Conservation (phyloP, 257 asterid species). For the Fraxinus cuspidata region DNA sequence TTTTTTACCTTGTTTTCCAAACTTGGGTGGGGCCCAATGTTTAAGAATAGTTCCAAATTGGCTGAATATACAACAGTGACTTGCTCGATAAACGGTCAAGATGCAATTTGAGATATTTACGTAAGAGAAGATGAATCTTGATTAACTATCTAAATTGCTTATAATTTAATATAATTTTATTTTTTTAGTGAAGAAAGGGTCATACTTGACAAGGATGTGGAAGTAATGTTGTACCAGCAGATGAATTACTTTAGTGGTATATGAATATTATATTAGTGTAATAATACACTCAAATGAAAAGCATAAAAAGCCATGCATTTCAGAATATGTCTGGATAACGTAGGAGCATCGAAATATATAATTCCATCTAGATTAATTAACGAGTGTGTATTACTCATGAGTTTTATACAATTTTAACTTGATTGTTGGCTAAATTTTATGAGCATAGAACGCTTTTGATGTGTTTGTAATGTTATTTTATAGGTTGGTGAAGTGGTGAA, state of each 20-base stretch:
- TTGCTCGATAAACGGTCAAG: not conserved
- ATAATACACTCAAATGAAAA: not conserved
- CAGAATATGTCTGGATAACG: too few relatives aligned
- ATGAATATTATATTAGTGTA: not conserved
- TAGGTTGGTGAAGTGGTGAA: too few relatives aligned
- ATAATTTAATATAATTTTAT: not conserved
- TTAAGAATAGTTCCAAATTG: not conserved
- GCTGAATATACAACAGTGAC: not conserved
- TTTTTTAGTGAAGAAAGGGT: not conserved
- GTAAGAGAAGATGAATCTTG: not conserved
- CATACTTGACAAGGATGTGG: not conserved
- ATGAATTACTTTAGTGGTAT: not conserved
- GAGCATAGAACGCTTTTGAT: too few relatives aligned
- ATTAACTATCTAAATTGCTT: not conserved
- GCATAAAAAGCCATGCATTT: not conserved
- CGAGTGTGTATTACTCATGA: too few relatives aligned
- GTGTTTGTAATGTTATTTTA: too few relatives aligned
- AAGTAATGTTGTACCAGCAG: conserved; percentile 22
- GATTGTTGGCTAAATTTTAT: too few relatives aligned
- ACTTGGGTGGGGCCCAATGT: not conserved
- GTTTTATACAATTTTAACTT: too few relatives aligned
- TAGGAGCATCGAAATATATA: too few relatives aligned
- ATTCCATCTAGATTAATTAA: too few relatives aligned
- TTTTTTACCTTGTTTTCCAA: not conserved
- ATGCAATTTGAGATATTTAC: not conserved